phyloP scores from a whole-genome alignment of 768 basidiomycete genomes.

The Calocera cornea region DNA sequence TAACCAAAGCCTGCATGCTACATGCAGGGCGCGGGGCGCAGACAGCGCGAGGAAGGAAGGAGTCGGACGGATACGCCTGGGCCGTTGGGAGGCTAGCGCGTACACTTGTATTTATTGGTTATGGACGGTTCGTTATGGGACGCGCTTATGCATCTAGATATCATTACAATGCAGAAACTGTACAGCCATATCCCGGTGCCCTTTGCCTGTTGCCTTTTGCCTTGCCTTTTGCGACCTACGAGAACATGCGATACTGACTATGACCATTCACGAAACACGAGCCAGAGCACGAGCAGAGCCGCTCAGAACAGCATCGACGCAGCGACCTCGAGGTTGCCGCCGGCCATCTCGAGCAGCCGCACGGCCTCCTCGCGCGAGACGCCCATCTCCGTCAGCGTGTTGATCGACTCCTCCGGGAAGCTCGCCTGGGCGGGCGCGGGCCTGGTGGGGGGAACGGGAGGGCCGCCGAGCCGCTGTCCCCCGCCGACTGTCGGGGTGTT shows the following conservation, averaged over 20 bases:
- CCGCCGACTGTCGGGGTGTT: not conserved
- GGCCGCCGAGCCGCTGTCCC: not conserved
- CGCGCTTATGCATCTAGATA: not conserved
- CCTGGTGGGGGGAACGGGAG: not conserved
- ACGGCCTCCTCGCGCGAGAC: slow-evolving; percentile 66
- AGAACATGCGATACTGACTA: too few relatives aligned
- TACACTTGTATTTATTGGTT: not conserved
- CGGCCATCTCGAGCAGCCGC: slow-evolving; percentile 57
- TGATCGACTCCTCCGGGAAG: slow-evolving; percentile 49
- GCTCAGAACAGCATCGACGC: slow-evolving; percentile 65
- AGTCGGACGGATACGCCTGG: too few relatives aligned
- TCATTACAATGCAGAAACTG: not conserved
- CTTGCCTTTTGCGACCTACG: not conserved
- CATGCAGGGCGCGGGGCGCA: too few relatives aligned
- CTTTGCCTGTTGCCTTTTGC: not conserved
- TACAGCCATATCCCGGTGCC: not conserved
- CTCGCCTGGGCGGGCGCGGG: slow-evolving; percentile 17
- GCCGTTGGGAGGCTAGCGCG: too few relatives aligned
- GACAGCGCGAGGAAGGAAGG: too few relatives aligned
- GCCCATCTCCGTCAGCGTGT: slow-evolving; percentile 61
- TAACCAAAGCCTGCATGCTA: too few relatives aligned
- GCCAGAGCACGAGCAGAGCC: too few relatives aligned
- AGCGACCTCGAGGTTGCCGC: slow-evolving; percentile 78
- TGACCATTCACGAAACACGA: too few relatives aligned
- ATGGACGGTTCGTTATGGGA: not conserved